These are phyloP conservation scores for Mycena crocata DNA, from an alignment of 768 basidiomycete species.

Conservation along the genomic window DNA sequence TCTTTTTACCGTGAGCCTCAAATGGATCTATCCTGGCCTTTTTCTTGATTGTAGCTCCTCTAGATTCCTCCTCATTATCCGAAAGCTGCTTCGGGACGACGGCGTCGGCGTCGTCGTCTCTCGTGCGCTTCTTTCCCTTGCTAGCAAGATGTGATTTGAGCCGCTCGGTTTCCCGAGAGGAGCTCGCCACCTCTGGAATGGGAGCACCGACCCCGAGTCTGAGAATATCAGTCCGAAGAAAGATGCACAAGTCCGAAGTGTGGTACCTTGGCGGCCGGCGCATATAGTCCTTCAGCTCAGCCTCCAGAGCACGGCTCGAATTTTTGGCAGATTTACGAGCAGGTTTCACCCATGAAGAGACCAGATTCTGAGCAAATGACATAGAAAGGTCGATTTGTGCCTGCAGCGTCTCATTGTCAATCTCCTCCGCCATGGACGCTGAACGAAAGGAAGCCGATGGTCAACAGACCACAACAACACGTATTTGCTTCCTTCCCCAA, in stretches of 20 bases:
- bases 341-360: conserved; percentile 82
- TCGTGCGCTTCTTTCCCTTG: conserved; percentile 58
- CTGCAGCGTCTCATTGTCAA: conserved; percentile 77
- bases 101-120: conserved; percentile 53
- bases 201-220: conserved; percentile 84
- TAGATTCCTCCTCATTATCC: conserved; percentile 70
- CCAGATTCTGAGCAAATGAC: conserved; percentile 79
- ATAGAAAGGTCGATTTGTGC: conserved; percentile 87
- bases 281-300: conserved; percentile 74
- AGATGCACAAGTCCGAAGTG: conserved; percentile 1
- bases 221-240: conserved; percentile 26
- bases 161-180: conserved; percentile 67
- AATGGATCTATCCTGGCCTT: conserved; percentile 73
- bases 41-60: conserved; percentile 68
- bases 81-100: conserved; percentile 36
- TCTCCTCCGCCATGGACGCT: conserved; percentile 54
- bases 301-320: conserved; percentile 54
- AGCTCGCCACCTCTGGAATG: conserved; percentile 58
- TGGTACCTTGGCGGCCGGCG: conserved; percentile 76
- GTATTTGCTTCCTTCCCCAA: conserved; percentile 39
- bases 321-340: conserved; percentile 51
- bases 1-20: conserved; percentile 56
- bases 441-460: neutral
- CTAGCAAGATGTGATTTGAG: conserved; percentile 71
- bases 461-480: conserved; percentile 17